Conservation (phyloP, 495 filamentous ascomycete species). For the Penicillium ucsense region DNA sequence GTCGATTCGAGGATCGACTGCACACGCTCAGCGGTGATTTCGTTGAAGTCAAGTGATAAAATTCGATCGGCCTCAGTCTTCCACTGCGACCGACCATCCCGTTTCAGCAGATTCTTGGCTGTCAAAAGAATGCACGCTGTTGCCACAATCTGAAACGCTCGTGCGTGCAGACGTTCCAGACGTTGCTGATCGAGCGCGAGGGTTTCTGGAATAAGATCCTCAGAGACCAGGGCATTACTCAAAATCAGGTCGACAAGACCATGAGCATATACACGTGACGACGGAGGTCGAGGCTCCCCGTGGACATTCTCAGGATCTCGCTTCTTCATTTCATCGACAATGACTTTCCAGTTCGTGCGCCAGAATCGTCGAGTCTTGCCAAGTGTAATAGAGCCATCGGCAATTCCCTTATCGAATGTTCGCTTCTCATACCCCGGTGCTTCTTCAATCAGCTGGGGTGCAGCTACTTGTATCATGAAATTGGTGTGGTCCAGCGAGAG, state of each 20-base stretch:
- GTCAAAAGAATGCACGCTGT: conserved; percentile 77
- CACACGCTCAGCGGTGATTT: conserved; percentile 51
- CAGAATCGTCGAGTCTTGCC: conserved; percentile 63
- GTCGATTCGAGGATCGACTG: conserved; percentile 71
- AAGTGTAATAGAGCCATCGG: conserved; percentile 47
- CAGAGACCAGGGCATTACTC: conserved; percentile 43
- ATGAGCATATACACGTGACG: conserved; percentile 69
- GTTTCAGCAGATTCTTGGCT: conserved; percentile 89
- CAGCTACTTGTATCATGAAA: conserved; percentile 74
- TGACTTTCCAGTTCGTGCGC: conserved; percentile 55
- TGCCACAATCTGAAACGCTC: conserved; percentile 66
- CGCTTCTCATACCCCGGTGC: conserved; percentile 72
- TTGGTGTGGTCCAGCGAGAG: conserved; percentile 95
- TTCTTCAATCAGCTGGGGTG: conserved; percentile 72
- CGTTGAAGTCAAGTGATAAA: conserved; percentile 45
- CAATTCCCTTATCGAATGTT: conserved; percentile 61
- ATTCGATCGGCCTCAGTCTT: conserved; percentile 76
- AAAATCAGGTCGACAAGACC: conserved; percentile 58
- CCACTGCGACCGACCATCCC: conserved; percentile 85
- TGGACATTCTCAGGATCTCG: conserved; percentile 62
- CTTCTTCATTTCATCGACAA: conserved; percentile 59
- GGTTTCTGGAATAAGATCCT: conserved; percentile 68
- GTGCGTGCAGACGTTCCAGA: conserved; percentile 52
- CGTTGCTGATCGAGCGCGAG: conserved; percentile 70
- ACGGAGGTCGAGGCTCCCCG: conserved; percentile 26